These are phyloP conservation scores for Phytophthora niederhauseri DNA, from an alignment of 352 stramenopile genomes.

Conservation along the genomic window DNA sequence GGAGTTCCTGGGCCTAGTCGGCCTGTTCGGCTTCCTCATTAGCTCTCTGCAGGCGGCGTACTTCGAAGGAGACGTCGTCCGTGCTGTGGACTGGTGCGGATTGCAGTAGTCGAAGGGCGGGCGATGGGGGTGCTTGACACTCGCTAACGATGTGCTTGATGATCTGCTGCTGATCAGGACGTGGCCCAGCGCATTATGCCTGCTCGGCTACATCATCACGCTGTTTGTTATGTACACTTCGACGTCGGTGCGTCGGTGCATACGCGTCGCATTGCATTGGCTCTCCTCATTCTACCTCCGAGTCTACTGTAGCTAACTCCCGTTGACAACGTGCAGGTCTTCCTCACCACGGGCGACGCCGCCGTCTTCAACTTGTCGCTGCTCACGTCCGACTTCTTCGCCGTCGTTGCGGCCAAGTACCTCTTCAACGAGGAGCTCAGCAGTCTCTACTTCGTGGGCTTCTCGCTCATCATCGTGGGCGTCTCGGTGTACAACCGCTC, in stretches of 20 bases:
- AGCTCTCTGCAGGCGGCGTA: constrained; percentile 80
- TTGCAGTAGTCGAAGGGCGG: constrained; percentile 12
- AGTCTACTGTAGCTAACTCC: too few relatives aligned
- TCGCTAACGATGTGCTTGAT: constrained; percentile 12
- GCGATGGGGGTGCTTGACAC: background rate
- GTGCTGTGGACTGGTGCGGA: constrained; percentile 48
- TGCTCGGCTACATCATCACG: constrained; percentile 81
- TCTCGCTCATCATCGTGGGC: constrained; percentile 78
- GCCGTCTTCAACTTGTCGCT: constrained; percentile 97
- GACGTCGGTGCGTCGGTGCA: constrained; percentile 88
- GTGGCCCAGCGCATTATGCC: constrained; percentile 55
- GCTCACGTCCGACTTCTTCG: constrained; percentile 96
- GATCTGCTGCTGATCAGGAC: constrained; percentile 37
- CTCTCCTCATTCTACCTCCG: too few relatives aligned
- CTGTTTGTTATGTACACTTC: constrained; percentile 93
- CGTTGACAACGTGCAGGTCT: constrained; percentile 58
- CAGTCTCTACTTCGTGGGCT: constrained; percentile 90
- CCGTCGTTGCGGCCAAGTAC: constrained; percentile 90
- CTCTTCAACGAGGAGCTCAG: constrained; percentile 83
- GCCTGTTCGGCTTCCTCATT: constrained; percentile 92
- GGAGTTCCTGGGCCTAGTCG: constrained; percentile 97
- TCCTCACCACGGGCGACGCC: constrained; percentile 89
- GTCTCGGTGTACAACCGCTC: constrained; percentile 80
- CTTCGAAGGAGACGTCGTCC: constrained; percentile 77
- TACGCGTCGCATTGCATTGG: too few relatives aligned